Evolutionary conservation across 2,329 filamentous ascomycete genomes (phyloP).

Genomic region (Pseudogymnoascus pannorum): DNA sequence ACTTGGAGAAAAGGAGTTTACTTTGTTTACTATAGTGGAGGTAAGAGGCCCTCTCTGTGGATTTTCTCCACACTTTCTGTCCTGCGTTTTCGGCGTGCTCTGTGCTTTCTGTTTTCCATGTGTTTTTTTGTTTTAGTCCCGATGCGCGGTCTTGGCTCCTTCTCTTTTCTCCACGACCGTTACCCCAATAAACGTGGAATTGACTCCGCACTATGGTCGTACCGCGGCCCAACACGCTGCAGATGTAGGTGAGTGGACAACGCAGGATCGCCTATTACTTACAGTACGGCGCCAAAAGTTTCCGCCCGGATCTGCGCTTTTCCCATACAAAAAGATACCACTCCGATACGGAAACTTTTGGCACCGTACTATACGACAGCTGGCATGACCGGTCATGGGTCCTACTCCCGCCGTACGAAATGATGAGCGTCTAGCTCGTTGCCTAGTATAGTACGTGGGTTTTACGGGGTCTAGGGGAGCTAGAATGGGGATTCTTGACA

Average conservation of each 20-base stretch:
- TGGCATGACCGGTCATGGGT: neutral
- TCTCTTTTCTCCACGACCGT: neutral
- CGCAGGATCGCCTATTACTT: no score
- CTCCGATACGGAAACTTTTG: no score
- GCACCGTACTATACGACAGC: neutral
- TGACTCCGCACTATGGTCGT: neutral
- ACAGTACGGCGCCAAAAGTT: no score
- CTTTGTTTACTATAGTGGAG: neutral
- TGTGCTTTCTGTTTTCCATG: neutral
- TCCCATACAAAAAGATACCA: no score
- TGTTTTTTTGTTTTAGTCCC: neutral
- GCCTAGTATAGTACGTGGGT: neutral
- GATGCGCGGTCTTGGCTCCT: neutral
- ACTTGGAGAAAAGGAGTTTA: neutral
- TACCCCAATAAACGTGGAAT: constrained; percentile 7
- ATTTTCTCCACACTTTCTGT: neutral
- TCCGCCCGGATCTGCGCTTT: no score
- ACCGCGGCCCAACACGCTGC: neutral
- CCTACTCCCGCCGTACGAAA: neutral
- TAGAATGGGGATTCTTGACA: neutral
- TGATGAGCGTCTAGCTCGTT: neutral
- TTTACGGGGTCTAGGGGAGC: neutral
- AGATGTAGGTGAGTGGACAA: neutral
- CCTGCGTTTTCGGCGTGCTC: neutral
- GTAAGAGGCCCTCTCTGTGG: neutral